These are phyloP conservation scores for Podospora pseudopauciseta DNA, from an alignment of 495 filamentous ascomycete species.

Conservation along the genomic window DNA sequence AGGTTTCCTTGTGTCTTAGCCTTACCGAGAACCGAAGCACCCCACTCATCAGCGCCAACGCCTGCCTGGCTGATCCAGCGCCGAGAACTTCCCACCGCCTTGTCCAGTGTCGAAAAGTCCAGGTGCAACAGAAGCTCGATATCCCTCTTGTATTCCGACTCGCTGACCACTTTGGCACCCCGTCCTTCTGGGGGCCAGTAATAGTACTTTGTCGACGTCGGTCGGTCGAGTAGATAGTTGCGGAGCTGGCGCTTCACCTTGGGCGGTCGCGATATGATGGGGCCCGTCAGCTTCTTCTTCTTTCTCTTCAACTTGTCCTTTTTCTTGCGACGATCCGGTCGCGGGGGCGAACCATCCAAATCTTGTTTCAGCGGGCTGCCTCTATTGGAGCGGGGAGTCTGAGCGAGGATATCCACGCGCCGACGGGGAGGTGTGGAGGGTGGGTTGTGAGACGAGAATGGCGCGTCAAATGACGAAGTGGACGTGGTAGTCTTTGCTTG, in stretches of 20 bases:
- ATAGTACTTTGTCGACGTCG: slow-evolving; percentile 57
- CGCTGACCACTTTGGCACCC: slow-evolving; percentile 65
- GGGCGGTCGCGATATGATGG: slow-evolving; percentile 52
- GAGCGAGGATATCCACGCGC: slow-evolving; percentile 16
- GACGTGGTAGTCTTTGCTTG: slow-evolving; percentile 16
- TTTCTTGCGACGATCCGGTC: slow-evolving; percentile 18
- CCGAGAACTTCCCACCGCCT: slow-evolving; percentile 64
- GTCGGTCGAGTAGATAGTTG: slow-evolving; percentile 35
- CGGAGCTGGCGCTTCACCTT: slow-evolving; percentile 53
- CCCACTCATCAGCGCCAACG: slow-evolving; percentile 41
- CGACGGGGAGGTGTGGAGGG: slow-evolving; percentile 37
- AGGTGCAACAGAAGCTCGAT: slow-evolving; percentile 75
- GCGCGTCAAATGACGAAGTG: slow-evolving; percentile 25
- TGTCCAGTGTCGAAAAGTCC: slow-evolving; percentile 70
- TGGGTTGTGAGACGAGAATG: slow-evolving; percentile 18
- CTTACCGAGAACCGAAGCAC: slow-evolving; percentile 42
- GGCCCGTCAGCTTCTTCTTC: slow-evolving; percentile 49
- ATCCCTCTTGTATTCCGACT: slow-evolving; percentile 71
- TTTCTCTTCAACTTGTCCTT: slow-evolving; percentile 34
- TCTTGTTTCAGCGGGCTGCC: slow-evolving; percentile 18
- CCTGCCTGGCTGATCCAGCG: slow-evolving; percentile 62
- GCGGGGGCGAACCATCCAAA: slow-evolving; percentile 9
- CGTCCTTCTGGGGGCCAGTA: slow-evolving; percentile 65
- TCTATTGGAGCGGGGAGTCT: slow-evolving; percentile 25
- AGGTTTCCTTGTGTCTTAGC: slow-evolving; percentile 19